A percentile compares a stretch with the other conserved stretches of the same genome.
Conservation (phyloP, 1,139 yeast genomes). For the Sugiyamaella neomexicana region DNA sequence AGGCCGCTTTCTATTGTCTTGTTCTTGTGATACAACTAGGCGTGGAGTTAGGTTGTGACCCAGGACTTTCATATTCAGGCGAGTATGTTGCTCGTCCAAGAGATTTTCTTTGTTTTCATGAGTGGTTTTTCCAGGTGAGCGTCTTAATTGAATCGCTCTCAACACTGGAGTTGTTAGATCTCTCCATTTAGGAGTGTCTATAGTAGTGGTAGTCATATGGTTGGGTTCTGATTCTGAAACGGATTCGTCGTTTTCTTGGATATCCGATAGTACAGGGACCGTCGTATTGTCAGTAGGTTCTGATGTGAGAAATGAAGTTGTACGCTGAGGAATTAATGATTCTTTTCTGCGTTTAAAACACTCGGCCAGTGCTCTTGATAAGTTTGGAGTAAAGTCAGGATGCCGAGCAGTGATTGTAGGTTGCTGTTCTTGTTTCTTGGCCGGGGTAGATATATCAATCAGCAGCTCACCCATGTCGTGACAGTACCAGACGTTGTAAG, state of each 20-base stretch:
- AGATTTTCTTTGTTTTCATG: conserved; percentile 10
- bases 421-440: conserved; percentile 2
- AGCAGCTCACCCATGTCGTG: conserved; percentile 25
- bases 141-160: conserved; percentile 1
- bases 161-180: conserved; percentile 8
- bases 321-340: conserved; percentile 20
- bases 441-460: conserved; percentile 32
- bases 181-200: conserved; percentile 8
- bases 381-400: conserved; percentile 31
- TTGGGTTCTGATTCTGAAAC: background rate
- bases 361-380: conserved; percentile 30
- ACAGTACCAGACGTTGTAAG: too few species aligned
- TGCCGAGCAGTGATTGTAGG: background rate
- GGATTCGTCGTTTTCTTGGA: background rate
- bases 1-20: background rate
- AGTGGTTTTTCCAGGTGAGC: background rate
- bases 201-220: conserved; percentile 2
- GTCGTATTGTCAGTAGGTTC: background rate
- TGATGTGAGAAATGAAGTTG: background rate
- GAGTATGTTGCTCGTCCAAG: conserved; percentile 8
- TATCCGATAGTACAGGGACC: background rate
- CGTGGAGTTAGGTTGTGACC: background rate
- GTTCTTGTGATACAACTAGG: background rate
- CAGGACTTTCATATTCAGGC: background rate
- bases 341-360: conserved; percentile 29